Conservation (phyloP, 768 basidiomycete species). For the Nevesoporus exiguus region DNA sequence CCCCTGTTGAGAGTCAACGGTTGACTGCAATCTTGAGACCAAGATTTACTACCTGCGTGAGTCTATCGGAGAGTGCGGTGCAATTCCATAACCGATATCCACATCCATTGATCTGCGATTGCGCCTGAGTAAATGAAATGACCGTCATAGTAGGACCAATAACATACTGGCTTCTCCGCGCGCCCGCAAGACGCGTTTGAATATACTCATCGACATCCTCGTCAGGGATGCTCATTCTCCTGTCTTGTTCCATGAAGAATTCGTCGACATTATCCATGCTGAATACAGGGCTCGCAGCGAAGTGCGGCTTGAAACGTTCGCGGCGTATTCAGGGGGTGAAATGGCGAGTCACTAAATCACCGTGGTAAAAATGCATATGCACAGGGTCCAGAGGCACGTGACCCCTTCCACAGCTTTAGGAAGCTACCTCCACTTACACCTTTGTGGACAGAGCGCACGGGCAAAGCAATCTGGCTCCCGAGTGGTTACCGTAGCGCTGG, state of each 20-base stretch:
- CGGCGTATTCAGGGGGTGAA: not conserved
- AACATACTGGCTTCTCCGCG: slow-evolving; percentile 17
- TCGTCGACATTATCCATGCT: slow-evolving; percentile 37
- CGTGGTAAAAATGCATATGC: too few relatives aligned
- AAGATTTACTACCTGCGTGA: slow-evolving; percentile 10
- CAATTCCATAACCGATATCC: not conserved
- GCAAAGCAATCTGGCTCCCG: too few relatives aligned
- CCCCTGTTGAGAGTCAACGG: slow-evolving; percentile 2
- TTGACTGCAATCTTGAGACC: not conserved
- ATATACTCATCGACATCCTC: slow-evolving; percentile 51
- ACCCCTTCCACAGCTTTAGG: too few relatives aligned
- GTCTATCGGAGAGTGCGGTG: not conserved
- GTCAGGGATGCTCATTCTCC: slow-evolving; percentile 49
- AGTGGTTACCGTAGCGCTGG: too few relatives aligned
- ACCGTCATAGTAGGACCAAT: not conserved
- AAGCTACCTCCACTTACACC: too few relatives aligned
- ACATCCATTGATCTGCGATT: slow-evolving; percentile 4
- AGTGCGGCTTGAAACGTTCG: not conserved
- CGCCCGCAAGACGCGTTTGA: slow-evolving; percentile 25
- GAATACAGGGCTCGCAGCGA: not conserved
- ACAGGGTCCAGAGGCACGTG: too few relatives aligned
- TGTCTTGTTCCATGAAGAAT: slow-evolving; percentile 56
- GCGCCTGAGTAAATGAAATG: slow-evolving; percentile 4
- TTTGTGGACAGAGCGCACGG: too few relatives aligned
- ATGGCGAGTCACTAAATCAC: not conserved